Evolutionary conservation across 352 stramenopile species (phyloP).

Genomic region (Plasmopara viticola): DNA sequence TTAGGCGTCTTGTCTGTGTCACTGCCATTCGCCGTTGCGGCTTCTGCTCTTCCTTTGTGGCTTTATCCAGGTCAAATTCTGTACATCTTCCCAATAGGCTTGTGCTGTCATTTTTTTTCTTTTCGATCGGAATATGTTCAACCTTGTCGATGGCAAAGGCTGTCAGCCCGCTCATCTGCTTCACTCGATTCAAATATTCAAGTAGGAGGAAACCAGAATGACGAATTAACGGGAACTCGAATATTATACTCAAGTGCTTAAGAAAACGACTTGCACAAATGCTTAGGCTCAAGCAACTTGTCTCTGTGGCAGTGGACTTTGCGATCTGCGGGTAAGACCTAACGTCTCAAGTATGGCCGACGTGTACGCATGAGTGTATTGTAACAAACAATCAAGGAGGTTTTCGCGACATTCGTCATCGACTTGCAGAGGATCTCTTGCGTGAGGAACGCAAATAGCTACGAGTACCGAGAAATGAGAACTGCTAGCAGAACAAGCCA

Average conservation of each 20-base stretch:
- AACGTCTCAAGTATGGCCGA: slow-evolving; percentile 8
- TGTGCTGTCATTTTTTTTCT: slow-evolving; percentile 52
- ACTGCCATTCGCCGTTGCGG: slow-evolving; percentile 3
- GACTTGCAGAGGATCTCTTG: slow-evolving; percentile 36
- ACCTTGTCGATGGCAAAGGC: slow-evolving; percentile 18
- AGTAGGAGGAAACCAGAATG: slow-evolving; percentile 3
- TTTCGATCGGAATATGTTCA: slow-evolving; percentile 34
- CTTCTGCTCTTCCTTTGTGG: slow-evolving; percentile 31
- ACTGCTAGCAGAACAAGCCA: slow-evolving; percentile 17
- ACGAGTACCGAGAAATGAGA: slow-evolving; percentile 10
- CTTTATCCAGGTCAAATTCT: slow-evolving; percentile 36
- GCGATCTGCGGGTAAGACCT: slow-evolving; percentile 32
- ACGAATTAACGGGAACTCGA: slow-evolving; percentile 31
- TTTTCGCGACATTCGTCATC: slow-evolving; percentile 43
- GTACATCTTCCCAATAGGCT: slow-evolving; percentile 52
- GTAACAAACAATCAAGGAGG: slow-evolving; percentile 23
- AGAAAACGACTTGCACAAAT: slow-evolving; percentile 13
- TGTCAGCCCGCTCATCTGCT: slow-evolving; percentile 46
- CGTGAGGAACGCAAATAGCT: slow-evolving; percentile 24
- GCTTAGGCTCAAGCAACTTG: slow-evolving; percentile 7
- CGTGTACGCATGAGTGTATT: slow-evolving; percentile 21
- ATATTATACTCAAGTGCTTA: slow-evolving; percentile 30
- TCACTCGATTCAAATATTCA: slow-evolving; percentile 1
- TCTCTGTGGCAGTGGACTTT: slow-evolving; percentile 23
- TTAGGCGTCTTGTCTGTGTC: slow-evolving; percentile 8